Evolutionary conservation across 768 basidiomycete genomes (phyloP).

Genomic region (Panaeolus cyanescens): DNA sequence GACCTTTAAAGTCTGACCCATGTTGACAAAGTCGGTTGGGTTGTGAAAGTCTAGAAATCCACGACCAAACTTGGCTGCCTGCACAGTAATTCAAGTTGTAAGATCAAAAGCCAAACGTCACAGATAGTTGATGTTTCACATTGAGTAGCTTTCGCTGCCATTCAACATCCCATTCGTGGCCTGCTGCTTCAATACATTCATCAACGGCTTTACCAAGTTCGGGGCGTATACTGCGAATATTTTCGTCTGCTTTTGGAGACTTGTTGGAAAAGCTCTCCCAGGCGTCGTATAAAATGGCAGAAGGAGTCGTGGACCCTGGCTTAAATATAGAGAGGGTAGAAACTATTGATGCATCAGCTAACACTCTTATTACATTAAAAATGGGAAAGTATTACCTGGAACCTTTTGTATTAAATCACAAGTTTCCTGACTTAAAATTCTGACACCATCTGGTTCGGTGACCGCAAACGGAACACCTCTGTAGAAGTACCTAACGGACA

Average conservation of each 20-base stretch:
- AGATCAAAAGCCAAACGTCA: background rate
- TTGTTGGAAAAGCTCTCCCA: slow-evolving; percentile 84
- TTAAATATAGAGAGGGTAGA: slow-evolving; percentile 83
- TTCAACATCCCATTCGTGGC: slow-evolving; percentile 85
- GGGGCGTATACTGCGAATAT: slow-evolving; percentile 81
- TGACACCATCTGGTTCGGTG: slow-evolving; percentile 87
- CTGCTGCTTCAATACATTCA: slow-evolving; percentile 92
- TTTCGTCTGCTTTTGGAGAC: slow-evolving; percentile 93
- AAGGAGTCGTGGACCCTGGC: slow-evolving; percentile 89
- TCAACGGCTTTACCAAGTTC: slow-evolving; percentile 88
- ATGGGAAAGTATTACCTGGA: slow-evolving; percentile 52
- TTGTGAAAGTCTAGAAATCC: slow-evolving; percentile 93
- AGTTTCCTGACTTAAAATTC: slow-evolving; percentile 76
- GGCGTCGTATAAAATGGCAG: slow-evolving; percentile 91
- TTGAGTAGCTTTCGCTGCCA: slow-evolving; percentile 89
- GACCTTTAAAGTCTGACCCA: slow-evolving; percentile 92
- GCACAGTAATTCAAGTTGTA: background rate
- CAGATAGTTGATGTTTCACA: slow-evolving; percentile 41
- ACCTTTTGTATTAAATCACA: slow-evolving; percentile 95
- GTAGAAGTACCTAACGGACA: slow-evolving; percentile 69
- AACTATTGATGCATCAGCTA: slow-evolving; percentile 39
- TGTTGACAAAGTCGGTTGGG: slow-evolving; percentile 87
- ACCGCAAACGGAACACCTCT: slow-evolving; percentile 73
- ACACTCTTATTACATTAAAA: background rate
- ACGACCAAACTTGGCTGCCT: slow-evolving; percentile 98